A percentile compares a stretch with the other conserved stretches of the same genome.
phyloP scores from a whole-genome alignment of 148 eudicot genomes.

The Fallopia convolvulus region DNA sequence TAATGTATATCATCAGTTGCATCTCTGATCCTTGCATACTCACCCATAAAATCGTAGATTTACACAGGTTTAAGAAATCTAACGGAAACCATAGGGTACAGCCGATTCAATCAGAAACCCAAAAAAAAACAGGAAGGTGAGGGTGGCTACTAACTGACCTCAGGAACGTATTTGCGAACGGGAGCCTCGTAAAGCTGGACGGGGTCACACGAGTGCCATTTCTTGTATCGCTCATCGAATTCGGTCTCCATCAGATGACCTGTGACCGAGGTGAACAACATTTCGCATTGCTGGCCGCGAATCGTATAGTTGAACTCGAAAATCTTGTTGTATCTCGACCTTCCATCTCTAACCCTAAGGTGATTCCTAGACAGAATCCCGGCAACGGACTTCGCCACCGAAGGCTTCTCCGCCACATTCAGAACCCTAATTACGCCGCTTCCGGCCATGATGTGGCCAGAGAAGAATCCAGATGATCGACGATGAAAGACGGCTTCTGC shows the following conservation, averaged over 20 bases:
- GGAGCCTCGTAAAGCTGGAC: conserved; percentile 70
- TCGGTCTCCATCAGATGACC: conserved; percentile 95
- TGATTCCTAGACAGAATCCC: conserved; percentile 56
- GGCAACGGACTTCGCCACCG: conserved; percentile 90
- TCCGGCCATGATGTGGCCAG: conserved; percentile 28
- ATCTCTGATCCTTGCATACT: neutral
- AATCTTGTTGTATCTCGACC: conserved; percentile 80
- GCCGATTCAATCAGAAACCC: neutral
- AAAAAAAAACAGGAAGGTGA: neutral
- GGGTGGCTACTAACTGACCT: conserved; percentile 24
- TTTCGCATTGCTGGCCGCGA: conserved; percentile 52
- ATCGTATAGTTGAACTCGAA: conserved; percentile 67
- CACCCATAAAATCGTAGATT: neutral
- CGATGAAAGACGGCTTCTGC: neutral
- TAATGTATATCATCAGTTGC: neutral
- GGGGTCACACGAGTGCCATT: conserved; percentile 96
- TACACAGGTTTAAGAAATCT: neutral
- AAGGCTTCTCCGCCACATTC: conserved; percentile 97
- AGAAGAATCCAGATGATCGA: neutral
- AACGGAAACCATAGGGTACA: neutral
- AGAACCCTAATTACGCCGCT: conserved; percentile 54
- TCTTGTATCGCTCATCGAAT: conserved; percentile 66
- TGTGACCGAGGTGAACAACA: conserved; percentile 86
- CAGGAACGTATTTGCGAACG: conserved; percentile 55
- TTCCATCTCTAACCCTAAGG: conserved; percentile 56